Base-by-base conservation (phyloP, 2,329 filamentous ascomycete species). In the Neophaeococcomyces mojaviensis region DNA sequence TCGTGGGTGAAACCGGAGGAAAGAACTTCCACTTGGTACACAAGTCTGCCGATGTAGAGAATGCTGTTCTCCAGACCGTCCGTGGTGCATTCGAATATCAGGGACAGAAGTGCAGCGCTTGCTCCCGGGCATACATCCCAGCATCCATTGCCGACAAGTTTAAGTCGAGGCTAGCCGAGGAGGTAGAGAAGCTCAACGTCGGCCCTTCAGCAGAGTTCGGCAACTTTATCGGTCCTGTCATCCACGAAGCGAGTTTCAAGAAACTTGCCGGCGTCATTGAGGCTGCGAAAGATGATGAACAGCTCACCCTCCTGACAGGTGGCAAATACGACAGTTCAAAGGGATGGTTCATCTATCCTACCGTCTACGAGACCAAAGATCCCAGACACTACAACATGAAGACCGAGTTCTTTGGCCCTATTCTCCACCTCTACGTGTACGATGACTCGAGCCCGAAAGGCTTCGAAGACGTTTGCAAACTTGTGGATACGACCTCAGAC, bases 1-100 rank as follows among this genome's bases (percentile, higher is more conserved):
- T 90, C 51, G 84, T 90, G 7, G 86, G 84, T 48, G 86, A 90
- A 72, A 89, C 86, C 26, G 85, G 86, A 46, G 86, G 86, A 62
- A 90, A 90, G 77, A 89, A 90, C 73, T 89, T 87, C 72, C 86
- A 89, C 65, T 66, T 89, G 35, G 65, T 90, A 26, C 85, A 90
- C 69, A 68, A 71, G 13, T 79, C 78, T 10, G 85, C 85, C 19
- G 82, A 88, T 52, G 67, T 88, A 39, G 68, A 78, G 50, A 88
- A 88, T 59, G 84, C 84, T 13, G 84, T 77, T 33, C 73, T 83
- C 53, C 82, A 88, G 63, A 88, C 84, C 1, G 77, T 89, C 20
- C 82, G 86, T 46, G 85, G 84, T 39, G 84, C 85, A 2, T 89
- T 89, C 59, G 86, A 90, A 66, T 89, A 79, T 69, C 84, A 88